phyloP scores from a whole-genome alignment of 352 stramenopile species.

The Aphanomyces cochlioides region DNA sequence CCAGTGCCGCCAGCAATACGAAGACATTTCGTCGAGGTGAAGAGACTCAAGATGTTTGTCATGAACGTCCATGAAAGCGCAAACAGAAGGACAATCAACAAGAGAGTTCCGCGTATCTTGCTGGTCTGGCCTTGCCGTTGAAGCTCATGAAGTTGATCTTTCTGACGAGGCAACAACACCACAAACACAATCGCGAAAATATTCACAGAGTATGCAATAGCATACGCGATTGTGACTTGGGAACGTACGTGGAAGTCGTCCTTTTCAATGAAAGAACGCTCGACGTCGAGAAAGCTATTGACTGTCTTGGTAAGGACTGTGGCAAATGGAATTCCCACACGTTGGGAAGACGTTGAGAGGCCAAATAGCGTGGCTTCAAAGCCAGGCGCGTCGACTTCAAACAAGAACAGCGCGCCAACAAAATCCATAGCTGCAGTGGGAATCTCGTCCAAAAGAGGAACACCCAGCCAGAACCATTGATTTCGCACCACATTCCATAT shows the following conservation, averaged over 20 bases:
- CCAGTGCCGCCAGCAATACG: constrained; percentile 36
- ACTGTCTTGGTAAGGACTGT: constrained; percentile 48
- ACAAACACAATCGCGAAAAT: constrained; percentile 48
- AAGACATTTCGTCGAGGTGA: constrained; percentile 38
- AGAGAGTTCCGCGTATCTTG: constrained; percentile 27
- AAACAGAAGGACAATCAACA: constrained; percentile 32
- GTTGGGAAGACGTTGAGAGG: neutral
- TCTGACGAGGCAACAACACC: constrained; percentile 47
- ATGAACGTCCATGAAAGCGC: constrained; percentile 36
- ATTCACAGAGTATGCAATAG: constrained; percentile 57
- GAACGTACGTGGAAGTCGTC: constrained; percentile 33
- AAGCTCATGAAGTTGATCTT: constrained; percentile 45
- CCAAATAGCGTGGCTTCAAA: constrained; percentile 16
- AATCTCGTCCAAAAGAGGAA: constrained; percentile 48
- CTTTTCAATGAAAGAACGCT: constrained; percentile 41
- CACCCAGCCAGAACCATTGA: constrained; percentile 58
- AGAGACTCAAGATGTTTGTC: constrained; percentile 54
- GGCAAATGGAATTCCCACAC: constrained; percentile 1
- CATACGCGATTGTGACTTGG: constrained; percentile 48
- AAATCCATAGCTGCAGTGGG: constrained; percentile 44
- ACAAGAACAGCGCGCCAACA: constrained; percentile 50
- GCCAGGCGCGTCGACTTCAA: constrained; percentile 34
- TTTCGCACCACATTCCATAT: constrained; percentile 49
- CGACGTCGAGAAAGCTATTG: constrained; percentile 50
- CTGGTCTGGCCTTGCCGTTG: constrained; percentile 43